phyloP scores from a whole-genome alignment of 1,284 basidiomycete genomes.

The Erythrobasidium hasegawianum region DNA sequence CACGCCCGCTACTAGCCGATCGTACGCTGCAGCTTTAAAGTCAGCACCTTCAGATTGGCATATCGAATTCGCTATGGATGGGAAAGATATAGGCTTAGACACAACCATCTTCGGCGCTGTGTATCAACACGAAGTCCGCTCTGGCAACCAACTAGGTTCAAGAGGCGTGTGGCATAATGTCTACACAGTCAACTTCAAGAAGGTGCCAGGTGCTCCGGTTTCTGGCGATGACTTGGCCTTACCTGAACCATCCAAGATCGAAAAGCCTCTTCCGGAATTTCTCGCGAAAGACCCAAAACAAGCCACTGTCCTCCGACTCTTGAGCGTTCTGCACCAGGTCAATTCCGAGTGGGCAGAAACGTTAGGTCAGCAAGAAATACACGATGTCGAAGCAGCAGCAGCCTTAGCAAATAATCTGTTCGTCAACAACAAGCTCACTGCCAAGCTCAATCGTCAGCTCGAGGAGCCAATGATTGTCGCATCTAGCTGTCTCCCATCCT shows the following conservation, averaged over 20 bases:
- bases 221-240: constrained; percentile 34
- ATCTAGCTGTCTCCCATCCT: constrained; percentile 91
- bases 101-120: constrained; percentile 94
- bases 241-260: constrained; percentile 37
- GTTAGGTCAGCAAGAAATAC: constrained; percentile 8
- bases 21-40: constrained; percentile 92
- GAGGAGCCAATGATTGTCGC: constrained; percentile 99
- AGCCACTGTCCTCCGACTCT: constrained; percentile 82
- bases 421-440: constrained; percentile 96
- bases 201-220: constrained; percentile 76
- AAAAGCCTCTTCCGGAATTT: constrained; percentile 58
- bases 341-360: constrained; percentile 56
- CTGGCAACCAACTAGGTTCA: constrained; percentile 9
- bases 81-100: constrained; percentile 72
- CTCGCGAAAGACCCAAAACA: constrained; percentile 80
- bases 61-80: constrained; percentile 89
- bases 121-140: constrained; percentile 63
- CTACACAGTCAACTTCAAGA: constrained; percentile 88
- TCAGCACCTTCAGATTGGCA: constrained; percentile 92
- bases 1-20: constrained; percentile 50
- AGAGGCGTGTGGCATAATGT: constrained; percentile 79
- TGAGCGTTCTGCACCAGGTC: constrained; percentile 80
- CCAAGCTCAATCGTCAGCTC: constrained; percentile 93
- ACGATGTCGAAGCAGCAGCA: constrained; percentile 30
- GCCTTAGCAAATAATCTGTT: constrained; percentile 68